Evolutionary conservation across 1,284 basidiomycete species (phyloP).

Genomic region (Fistulinella cinereoalba): DNA sequence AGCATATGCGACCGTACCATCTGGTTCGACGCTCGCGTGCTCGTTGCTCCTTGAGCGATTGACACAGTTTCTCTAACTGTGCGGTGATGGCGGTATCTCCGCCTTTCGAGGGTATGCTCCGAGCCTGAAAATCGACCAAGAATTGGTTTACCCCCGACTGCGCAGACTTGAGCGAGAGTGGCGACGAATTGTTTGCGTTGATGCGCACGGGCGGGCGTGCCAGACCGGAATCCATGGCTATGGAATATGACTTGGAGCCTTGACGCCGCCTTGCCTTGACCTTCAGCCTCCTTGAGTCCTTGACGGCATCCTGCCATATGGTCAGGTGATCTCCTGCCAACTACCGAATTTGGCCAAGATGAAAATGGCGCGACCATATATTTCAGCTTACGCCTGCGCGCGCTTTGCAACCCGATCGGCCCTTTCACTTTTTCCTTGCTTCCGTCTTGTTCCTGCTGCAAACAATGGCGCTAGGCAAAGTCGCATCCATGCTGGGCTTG

Average conservation of each 20-base stretch:
- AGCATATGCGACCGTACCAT: not conserved
- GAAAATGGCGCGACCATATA: slow-evolving; percentile 14
- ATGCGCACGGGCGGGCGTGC: slow-evolving; percentile 49
- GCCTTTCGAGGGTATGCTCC: slow-evolving; percentile 44
- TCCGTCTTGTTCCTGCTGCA: not conserved
- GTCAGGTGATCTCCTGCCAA: too few species aligned
- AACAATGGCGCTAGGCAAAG: slow-evolving; percentile 23
- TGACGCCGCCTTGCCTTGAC: too few species aligned
- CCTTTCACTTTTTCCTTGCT: too few species aligned
- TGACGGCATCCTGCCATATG: too few species aligned
- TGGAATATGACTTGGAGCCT: not conserved
- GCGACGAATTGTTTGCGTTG: slow-evolving; percentile 33
- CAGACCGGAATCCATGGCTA: slow-evolving; percentile 44
- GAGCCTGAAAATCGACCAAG: slow-evolving; percentile 44
- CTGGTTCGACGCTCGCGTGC: slow-evolving; percentile 22
- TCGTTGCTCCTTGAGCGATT: slow-evolving; percentile 43
- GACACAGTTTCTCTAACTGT: slow-evolving; percentile 52
- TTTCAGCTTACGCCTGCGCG: too few species aligned
- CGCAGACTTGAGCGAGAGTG: slow-evolving; percentile 39
- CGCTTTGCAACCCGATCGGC: too few species aligned
- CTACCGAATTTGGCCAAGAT: too few species aligned
- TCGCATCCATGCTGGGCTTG: slow-evolving; percentile 50
- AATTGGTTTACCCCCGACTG: slow-evolving; percentile 44
- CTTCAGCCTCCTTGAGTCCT: too few species aligned
- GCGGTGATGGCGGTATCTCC: slow-evolving; percentile 50